Conservation (phyloP, 1,284 basidiomycete species). For the Waitea zeae region DNA sequence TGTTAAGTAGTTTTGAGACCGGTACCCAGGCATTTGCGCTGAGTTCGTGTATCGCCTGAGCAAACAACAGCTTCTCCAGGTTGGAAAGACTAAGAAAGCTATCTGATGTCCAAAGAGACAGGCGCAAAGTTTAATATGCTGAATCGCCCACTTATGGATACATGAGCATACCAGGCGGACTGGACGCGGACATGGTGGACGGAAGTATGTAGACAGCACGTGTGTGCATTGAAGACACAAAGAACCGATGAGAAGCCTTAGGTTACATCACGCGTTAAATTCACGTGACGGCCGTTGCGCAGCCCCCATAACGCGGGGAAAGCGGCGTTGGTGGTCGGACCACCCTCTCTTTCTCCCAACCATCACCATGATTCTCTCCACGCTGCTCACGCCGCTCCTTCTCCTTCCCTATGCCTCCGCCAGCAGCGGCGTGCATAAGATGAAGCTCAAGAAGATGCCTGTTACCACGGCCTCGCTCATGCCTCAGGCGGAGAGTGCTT, state of each 20-base stretch:
- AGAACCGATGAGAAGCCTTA: no score
- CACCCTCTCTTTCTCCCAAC: conserved; percentile 15
- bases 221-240: no score
- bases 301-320: no score
- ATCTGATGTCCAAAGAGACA: no score
- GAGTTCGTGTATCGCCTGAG: conserved; percentile 73
- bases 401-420: conserved; percentile 43
- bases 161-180: not conserved
- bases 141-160: no score
- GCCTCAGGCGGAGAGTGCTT: conserved; percentile 60
- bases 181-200: not conserved
- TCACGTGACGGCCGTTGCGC: no score
- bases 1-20: conserved; percentile 48
- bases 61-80: conserved; percentile 56
- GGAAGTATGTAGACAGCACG: not conserved
- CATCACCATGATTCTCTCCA: conserved; percentile 51
- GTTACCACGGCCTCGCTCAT: conserved; percentile 32
- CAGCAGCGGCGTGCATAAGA: conserved; percentile 49
- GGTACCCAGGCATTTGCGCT: conserved; percentile 60
- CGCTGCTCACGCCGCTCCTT: conserved; percentile 36
- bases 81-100: no score
- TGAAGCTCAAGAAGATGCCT: conserved; percentile 76
- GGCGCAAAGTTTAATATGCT: no score
- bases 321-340: no score
- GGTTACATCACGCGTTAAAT: no score